A percentile compares a stretch with the other conserved stretches of the same genome.
These are phyloP conservation scores for Eucalyptus pauciflora DNA, from an alignment of 345 rosid species.

Conservation along the genomic window DNA sequence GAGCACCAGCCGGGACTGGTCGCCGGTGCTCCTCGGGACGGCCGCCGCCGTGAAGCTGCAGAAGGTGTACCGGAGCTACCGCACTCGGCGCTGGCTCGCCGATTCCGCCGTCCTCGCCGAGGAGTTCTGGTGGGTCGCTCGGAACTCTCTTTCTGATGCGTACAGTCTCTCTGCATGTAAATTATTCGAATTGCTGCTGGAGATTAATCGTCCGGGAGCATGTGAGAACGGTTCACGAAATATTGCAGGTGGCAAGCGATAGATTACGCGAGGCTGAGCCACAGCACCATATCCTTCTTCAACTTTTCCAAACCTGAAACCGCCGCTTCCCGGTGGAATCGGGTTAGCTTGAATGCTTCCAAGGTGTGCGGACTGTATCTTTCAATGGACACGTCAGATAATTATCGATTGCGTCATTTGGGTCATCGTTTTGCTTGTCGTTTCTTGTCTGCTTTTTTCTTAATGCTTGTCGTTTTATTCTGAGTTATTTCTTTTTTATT, in stretches of 20 bases:
- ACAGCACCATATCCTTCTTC: slow-evolving; percentile 26
- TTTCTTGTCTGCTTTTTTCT: background rate
- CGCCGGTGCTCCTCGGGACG: background rate
- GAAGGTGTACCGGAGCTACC: slow-evolving; percentile 24
- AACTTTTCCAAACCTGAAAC: slow-evolving; percentile 15
- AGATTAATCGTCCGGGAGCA: background rate
- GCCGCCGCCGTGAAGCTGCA: slow-evolving; percentile 22
- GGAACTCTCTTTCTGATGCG: background rate
- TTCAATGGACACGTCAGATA: background rate
- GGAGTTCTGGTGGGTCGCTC: slow-evolving; percentile 15
- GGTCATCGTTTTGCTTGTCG: background rate
- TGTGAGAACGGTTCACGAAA: background rate
- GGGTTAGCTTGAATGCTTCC: slow-evolving; percentile 18
- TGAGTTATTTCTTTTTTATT: background rate
- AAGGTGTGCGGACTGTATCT: background rate
- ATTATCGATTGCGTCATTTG: background rate
- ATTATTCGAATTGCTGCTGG: background rate
- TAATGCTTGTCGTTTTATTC: background rate
- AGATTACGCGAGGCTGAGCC: slow-evolving; percentile 21
- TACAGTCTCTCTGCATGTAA: background rate
- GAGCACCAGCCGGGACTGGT: background rate
- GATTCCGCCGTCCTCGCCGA: slow-evolving; percentile 29
- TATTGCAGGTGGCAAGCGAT: slow-evolving; percentile 19
- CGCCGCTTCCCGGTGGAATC: slow-evolving; percentile 14
- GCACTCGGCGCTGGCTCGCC: slow-evolving; percentile 16